Evolutionary conservation across 148 eudicot species (phyloP), one percentile per base, ranked within the genome.

Genomic region (Heliamphora exappendiculata): DNA sequence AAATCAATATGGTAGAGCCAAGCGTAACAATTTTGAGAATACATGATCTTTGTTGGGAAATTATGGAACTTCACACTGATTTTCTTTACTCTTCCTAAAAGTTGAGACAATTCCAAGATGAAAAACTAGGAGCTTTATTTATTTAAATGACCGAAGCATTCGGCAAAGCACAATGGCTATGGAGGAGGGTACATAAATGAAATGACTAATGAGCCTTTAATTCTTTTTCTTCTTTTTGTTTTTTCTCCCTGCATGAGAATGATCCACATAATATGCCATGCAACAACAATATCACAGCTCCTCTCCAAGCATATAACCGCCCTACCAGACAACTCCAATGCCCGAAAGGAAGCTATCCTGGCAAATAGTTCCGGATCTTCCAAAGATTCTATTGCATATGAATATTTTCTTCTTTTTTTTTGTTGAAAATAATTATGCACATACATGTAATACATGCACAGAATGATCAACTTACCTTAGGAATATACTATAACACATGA

Each of bases 401-500:
- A 53, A 53, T 67, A 24, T 3, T 28, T 42, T 41, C 59, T 34
- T 42, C n/a, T 13, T 34, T 42, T 31, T 13, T 51, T 49, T 28
- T 22, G 26, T 74, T 28, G 2, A 11, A 41, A 55, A 42, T 75
- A 2, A 59, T 16, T 9, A 63, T 62, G 64, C 49, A 59, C 68
- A 44, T 28, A 78, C 44, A 31, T 29, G 42, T 49, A 7, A 63
- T 63, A 80, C 22, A 69, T 68, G 74, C 28, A 80, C 68, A 67
- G 75, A 80, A 80, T 80, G 39, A 73, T 57, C 26, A 68, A 66
- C 78, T 75, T 68, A 70, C 82, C 70, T 34, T 22, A 34, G 49
- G 58, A 36, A 47, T 34, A 4, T 29, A 59, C 16, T 58, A 72
- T 51, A 24, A 64, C 41, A 29, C 62, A 16, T 50, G 49, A 68